Evolutionary conservation across 1,139 yeast genomes (phyloP), one percentile per base, ranked within the genome.

Genomic region (Kurtzmaniella quercitrusa): DNA sequence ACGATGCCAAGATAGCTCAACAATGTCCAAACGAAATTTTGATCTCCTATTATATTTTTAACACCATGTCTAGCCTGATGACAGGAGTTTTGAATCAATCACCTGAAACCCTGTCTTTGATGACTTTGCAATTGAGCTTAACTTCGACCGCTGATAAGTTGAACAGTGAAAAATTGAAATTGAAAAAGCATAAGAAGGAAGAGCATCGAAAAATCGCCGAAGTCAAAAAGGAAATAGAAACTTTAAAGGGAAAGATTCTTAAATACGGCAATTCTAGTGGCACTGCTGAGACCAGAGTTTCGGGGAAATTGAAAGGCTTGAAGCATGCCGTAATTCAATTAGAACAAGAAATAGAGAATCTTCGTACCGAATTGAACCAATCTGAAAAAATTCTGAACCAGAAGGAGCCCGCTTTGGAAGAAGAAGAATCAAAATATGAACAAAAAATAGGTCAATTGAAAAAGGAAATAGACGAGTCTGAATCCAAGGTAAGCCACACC

Each of bases 51-150:
- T 57, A 59, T 33, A 50, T 64, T 10, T 55, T 72, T 29, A 69
- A 66, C 47, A 72, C 77, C 3, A 49, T 69, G n/a, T 67, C 68
- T 38, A 55, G 63, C 16, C 60, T 63, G 44, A 51, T 61, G 16
- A 61, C 61, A 15, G 49, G 51, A 14, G 60, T 63, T 3, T 56
- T 72, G 36, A 68, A 68, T 21, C 65, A 67, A 42, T 68, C 75
- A 2, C 66, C 65, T 8, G 65, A 60, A 41, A 63, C 71, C 1
- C 65, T 86, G 1, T 80, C 87, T 1, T 54, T 82, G 42, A 65
- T 73, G 17, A 83, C 90, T 0, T 66, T 85, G 38, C 84, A 81
- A 55, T 77, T 77, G 42, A 80, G 88, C 41, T 76, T 85, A 41
- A 65, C 75, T 31, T 77, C 89, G 0, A 79, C 88, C 0, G 75